Conservation (phyloP, 2,329 filamentous ascomycete genomes). For the Dothistroma septosporum region DNA sequence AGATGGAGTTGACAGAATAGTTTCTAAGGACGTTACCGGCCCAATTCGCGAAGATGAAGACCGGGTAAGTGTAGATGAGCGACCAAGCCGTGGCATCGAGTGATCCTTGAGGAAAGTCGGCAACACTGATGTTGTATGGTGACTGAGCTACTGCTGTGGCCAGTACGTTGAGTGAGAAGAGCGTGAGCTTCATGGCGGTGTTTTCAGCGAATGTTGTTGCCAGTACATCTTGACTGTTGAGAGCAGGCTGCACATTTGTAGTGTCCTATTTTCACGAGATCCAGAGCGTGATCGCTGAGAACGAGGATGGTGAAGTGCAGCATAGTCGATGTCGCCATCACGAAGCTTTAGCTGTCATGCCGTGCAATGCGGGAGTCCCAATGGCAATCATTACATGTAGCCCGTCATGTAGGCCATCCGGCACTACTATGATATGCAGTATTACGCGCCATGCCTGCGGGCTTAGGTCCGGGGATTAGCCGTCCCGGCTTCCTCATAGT, state of each 20-base stretch:
- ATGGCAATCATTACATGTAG: neutral
- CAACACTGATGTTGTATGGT: conserved; percentile 4
- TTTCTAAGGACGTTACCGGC: conserved; percentile 4
- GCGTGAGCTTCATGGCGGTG: neutral
- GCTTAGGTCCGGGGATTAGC: too few species aligned
- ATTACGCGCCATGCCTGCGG: too few species aligned
- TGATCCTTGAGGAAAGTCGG: neutral
- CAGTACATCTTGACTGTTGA: neutral
- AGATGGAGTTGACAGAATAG: conserved; percentile 6
- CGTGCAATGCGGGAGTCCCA: neutral
- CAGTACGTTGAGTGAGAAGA: neutral
- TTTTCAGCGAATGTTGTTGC: neutral
- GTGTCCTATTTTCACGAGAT: neutral
- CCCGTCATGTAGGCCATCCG: too few species aligned
- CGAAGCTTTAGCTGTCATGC: neutral
- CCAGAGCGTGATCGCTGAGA: neutral
- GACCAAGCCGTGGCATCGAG: neutral
- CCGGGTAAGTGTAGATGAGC: neutral
- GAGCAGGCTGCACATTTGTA: neutral
- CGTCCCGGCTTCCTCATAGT: too few species aligned
- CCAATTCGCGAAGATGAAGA: conserved; percentile 5
- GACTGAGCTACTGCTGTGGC: neutral
- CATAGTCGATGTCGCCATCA: neutral
- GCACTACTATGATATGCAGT: too few species aligned
- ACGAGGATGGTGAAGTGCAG: neutral